phyloP scores from a whole-genome alignment of 2,329 filamentous ascomycete species.

The Aspergillus jensenii region DNA sequence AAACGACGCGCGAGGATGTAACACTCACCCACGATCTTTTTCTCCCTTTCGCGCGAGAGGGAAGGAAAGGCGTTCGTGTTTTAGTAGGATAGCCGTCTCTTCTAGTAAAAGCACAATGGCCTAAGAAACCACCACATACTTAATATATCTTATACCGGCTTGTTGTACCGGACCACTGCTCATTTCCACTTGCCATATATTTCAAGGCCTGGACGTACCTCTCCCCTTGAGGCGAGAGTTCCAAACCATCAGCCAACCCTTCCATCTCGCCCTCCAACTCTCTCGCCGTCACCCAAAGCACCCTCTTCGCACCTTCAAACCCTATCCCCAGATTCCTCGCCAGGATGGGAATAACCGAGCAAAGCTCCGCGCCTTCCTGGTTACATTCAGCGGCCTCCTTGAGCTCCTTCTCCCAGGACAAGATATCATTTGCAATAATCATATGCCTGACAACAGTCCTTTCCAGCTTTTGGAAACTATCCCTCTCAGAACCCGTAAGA shows the following conservation, averaged over 20 bases:
- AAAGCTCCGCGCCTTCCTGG: background rate
- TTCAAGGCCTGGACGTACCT: background rate
- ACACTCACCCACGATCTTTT: constrained; percentile 27
- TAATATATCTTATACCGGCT: background rate
- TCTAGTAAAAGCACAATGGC: too few species aligned
- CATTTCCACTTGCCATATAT: background rate
- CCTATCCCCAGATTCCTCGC: background rate
- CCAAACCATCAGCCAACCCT: background rate
- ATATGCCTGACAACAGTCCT: background rate
- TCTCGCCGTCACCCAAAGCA: background rate
- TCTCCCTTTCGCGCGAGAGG: constrained; percentile 15
- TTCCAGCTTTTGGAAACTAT: background rate
- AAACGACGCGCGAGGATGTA: constrained; percentile 33
- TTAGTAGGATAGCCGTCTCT: background rate
- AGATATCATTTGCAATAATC: background rate
- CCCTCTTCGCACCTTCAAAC: background rate
- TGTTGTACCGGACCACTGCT: background rate
- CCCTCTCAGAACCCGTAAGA: background rate
- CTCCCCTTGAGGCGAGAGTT: background rate
- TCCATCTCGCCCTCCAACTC: background rate
- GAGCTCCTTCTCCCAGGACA: background rate
- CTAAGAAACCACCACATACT: too few species aligned
- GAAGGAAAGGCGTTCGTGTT: constrained; percentile 21
- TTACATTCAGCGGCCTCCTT: background rate
- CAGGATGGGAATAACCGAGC: background rate